Base-by-base conservation (phyloP, 2,329 filamentous ascomycete species). In the Penicillium expansum region DNA sequence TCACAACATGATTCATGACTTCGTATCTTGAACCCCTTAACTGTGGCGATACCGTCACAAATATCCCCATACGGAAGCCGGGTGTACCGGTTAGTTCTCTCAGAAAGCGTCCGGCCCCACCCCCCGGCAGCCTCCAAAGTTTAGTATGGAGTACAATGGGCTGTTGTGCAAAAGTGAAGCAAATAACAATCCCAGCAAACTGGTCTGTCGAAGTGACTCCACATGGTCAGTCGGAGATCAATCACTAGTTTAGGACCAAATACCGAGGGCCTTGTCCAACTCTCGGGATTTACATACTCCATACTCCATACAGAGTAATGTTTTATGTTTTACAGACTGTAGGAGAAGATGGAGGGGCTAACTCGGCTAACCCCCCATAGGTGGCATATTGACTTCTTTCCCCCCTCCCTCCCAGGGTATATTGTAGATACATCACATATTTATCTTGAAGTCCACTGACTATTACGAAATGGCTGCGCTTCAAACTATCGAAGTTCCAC, bases 401-500 rank as follows among this genome's bases (percentile, higher is more conserved):
- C 43, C 13, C 41, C 5, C 18, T 5, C 33, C 14, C 14, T 16
- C 6, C 38, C 30, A 13, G 8, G n/a, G 14, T 30, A n/a, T n/a
- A 8, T 22, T 33, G 44, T 48, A 35, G 30, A 35, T 24, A 9
- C 29, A 33, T 33, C 43, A 32, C 18, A 45, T n/a, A 32, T 22
- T 47, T 30, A 11, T 8, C 44, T 24, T 14, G 8, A 47, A 33
- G 5, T 14, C 10, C 24, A 22, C 29, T 33, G 43, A n/a, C 22
- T 35, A 29, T 37, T 53, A 37, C 44, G 11, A 20, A 33, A 68
- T 68, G 63, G 58, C 66, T 13, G 63, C 62, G 22, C 60, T 60
- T 14, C 56, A 69, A 57, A 73, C 72, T 5, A 67, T 81, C 47
- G 63, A 70, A 5, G 78, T 82, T 47, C 74, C 79, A 39, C 80